Evolutionary conservation across 805 yeast species (phyloP), one percentile per base, ranked within the genome.

Genomic region (Candida yuanshanica): DNA sequence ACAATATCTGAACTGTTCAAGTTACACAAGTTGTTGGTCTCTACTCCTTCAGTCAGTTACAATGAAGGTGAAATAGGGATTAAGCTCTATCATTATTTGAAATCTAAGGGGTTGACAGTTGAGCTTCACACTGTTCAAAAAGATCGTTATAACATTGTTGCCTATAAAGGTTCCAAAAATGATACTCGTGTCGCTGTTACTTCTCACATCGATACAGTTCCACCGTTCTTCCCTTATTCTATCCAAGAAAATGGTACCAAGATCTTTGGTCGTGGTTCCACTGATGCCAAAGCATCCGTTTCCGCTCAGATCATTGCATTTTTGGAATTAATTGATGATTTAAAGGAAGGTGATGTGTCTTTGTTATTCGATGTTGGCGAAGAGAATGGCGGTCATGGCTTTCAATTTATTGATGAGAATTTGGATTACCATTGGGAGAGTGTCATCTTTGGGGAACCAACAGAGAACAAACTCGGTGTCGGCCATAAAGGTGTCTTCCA

Each of bases 371-470:
- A 79, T 6, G 80, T 79, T 9, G 83, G 79, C 4, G 88, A 81
- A 55, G 88, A 81, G 50, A 62, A 67, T 12, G 71, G 69, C 22
- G 87, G 85, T 17, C 60, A 58, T 17, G 88, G 88, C 6, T 79
- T 80, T 80, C 48, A 33, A 21, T 43, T 54, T 11, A 79, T 74
- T 8, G 58, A 65, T 42, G 53, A 57, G 3, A 44, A 58, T 4
- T 56, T 75, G 21, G 64, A 68, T n/a, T 64, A 65, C 12, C 58
- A 59, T 10, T 79, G 83, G 83, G 71, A 74, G 10, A 45, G 73
- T 2, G 84, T 72, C 11, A 71, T 81, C 22, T 79, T 79, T 57
- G 87, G 87, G 5, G 88, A 81, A 53, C 87, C 88, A 3, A 81
- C 87, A 0, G 85, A 79, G 48, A 65, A 69, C 51, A 78, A 77